These are phyloP conservation scores for Carex kokanica DNA, from an alignment of 176 grass and related monocot genomes.

Conservation along the genomic window DNA sequence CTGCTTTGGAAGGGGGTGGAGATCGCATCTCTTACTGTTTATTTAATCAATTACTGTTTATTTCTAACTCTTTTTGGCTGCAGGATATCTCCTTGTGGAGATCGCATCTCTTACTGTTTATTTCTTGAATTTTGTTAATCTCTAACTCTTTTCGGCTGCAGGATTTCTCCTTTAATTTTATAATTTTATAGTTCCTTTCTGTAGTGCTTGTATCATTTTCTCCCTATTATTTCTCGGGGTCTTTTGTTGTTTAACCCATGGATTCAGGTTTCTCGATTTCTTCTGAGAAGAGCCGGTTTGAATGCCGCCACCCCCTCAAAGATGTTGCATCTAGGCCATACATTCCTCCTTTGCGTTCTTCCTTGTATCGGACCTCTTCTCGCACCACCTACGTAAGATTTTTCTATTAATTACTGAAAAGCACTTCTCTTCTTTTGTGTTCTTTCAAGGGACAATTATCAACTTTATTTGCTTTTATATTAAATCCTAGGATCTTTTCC, in stretches of 20 bases:
- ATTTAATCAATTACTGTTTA: conserved; percentile 1
- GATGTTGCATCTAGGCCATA: conserved; percentile 26
- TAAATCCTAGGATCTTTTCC: not conserved
- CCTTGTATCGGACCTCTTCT: conserved; percentile 11
- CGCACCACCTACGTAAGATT: conserved; percentile 32
- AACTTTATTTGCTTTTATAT: not conserved
- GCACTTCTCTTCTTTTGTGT: not conserved
- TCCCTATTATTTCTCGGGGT: not conserved
- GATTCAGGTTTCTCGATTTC: conserved; percentile 37
- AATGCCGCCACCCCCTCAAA: conserved; percentile 23
- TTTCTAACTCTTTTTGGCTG: conserved; percentile 19
- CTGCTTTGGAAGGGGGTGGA: not conserved
- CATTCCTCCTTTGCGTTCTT: conserved; percentile 40
- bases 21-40: not conserved
- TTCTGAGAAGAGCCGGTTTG: conserved; percentile 28
- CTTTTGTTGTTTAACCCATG: conserved; percentile 29
- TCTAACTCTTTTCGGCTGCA: conserved; percentile 27
- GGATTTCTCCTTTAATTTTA: conserved; percentile 6
- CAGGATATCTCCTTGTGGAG: conserved; percentile 10
- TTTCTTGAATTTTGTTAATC: conserved; percentile 14
- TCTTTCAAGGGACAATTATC: not conserved
- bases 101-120: not conserved
- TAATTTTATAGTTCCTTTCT: conserved; percentile 10
- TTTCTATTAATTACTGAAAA: not conserved
- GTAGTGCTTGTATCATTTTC: not conserved